Evolutionary conservation across 1,139 yeast genomes (phyloP), one percentile per base, ranked within the genome.

Genomic region (Candida sp.): DNA sequence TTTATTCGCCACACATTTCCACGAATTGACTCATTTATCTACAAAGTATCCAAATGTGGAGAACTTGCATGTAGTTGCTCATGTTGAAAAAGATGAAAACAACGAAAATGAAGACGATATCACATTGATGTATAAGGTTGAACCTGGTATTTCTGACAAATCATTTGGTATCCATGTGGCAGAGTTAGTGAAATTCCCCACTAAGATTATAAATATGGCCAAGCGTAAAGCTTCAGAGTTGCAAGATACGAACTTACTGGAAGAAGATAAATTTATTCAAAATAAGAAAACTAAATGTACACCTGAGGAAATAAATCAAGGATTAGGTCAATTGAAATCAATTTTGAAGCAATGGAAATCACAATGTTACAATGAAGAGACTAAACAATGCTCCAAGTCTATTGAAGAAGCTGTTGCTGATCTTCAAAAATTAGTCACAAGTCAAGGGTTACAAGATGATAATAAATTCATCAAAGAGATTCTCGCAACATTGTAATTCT

Each of bases 91-190:
- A 32, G 61, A 54, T 21, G 55, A 52, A 2, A 59, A 59, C 6
- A 63, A 58, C 8, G 65, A 55, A 4, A 54, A 57, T 19, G 69
- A 66, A 33, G 84, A 83, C 48, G 96, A 88, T 54, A 89, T 93
- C 50, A 90, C 98, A 0, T 72, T 93, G 50, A 71, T 93, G 56
- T 93, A 91, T 64, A 87, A 85, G 57, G 97, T 93, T 12, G 97
- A 88, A 53, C 87, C 88, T 1, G 99, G 99, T 11, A 79, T 90
- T 43, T 83, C 96, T 3, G 96, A 90, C 59, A 95, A 90, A 60
- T 90, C 97, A 0, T 93, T 93, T 66, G 99, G 99, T 64, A 90
- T 93, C 40, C 96, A 93, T 61, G 99, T 93, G 35, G 98, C 99
- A 0, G 98, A 93, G 63, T 81, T 91, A 38, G 98, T 93, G 32